Evolutionary conservation across 1,284 basidiomycete genomes (phyloP).

Genomic region (Peniophora sp.): DNA sequence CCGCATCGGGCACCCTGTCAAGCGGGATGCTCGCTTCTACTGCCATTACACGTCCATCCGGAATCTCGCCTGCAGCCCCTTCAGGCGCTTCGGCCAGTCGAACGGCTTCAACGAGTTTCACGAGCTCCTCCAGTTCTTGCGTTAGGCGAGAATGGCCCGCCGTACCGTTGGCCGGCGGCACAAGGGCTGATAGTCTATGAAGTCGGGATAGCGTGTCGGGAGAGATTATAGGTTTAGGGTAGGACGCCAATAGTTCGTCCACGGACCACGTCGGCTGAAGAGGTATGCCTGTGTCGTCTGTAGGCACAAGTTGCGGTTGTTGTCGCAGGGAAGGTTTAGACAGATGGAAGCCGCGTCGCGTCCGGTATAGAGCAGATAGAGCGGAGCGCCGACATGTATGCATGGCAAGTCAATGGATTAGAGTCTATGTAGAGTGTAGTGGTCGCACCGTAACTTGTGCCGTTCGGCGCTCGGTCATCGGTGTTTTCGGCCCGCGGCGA

Average conservation of each 20-base stretch:
- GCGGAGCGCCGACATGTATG: no score
- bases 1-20: conserved; percentile 9
- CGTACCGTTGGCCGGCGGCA: conserved; percentile 51
- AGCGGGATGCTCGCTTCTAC: conserved; percentile 28
- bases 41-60: conserved; percentile 39
- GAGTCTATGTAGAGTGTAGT: no score
- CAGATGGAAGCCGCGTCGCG: no score
- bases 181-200: conserved; percentile 62
- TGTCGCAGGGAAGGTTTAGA: background rate
- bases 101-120: conserved; percentile 72
- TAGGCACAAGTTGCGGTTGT: background rate
- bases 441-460: no score
- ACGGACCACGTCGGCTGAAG: conserved; percentile 68
- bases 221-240: conserved; percentile 56
- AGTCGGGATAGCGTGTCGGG: conserved; percentile 48
- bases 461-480: no score
- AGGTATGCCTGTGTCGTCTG: conserved; percentile 32
- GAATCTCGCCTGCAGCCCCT: conserved; percentile 18
- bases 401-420: no score
- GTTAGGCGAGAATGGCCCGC: conserved; percentile 40
- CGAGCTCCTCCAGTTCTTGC: conserved; percentile 56
- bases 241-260: conserved; percentile 62
- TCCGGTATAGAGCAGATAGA: no score
- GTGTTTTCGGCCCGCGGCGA: no score
- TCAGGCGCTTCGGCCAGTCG: conserved; percentile 41